Conservation (phyloP, 768 basidiomycete genomes). For the Suillus luteus region DNA sequence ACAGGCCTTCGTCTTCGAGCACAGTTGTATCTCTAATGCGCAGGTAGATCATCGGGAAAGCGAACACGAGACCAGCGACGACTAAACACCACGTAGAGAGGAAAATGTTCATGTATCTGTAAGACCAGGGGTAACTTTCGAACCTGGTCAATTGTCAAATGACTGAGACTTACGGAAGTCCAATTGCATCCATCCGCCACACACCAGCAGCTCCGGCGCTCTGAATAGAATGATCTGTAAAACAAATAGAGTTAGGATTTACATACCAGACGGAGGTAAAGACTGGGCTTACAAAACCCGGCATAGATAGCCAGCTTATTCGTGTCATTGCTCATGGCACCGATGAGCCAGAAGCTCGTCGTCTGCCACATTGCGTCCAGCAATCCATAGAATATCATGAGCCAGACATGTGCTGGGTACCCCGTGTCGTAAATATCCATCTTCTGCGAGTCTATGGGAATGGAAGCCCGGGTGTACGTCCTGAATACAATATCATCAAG, state of each 20-base stretch:
- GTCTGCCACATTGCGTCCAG: constrained; percentile 86
- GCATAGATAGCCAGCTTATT: constrained; percentile 74
- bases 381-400: constrained; percentile 71
- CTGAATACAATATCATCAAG: constrained; percentile 27
- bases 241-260: constrained; percentile 1
- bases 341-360: constrained; percentile 76
- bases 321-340: constrained; percentile 81
- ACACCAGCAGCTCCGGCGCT: constrained; percentile 71
- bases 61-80: constrained; percentile 59
- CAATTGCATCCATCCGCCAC: constrained; percentile 71
- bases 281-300: constrained; percentile 65
- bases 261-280: background rate
- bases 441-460: constrained; percentile 41
- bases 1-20: constrained; percentile 57
- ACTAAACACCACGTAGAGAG: constrained; percentile 71
- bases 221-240: constrained; percentile 68
- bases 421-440: constrained; percentile 52
- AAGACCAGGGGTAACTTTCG: background rate
- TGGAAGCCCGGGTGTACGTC: constrained; percentile 57
- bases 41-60: constrained; percentile 71
- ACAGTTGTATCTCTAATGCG: constrained; percentile 63
- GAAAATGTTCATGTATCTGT: constrained; percentile 67
- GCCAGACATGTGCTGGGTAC: constrained; percentile 42
- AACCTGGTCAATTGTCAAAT: background rate
- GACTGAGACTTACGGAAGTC: constrained; percentile 53